A percentile compares a stretch with the other conserved stretches of the same genome.
Conservation (phyloP, 805 yeast species). For the Cyberlindnera saturnus region DNA sequence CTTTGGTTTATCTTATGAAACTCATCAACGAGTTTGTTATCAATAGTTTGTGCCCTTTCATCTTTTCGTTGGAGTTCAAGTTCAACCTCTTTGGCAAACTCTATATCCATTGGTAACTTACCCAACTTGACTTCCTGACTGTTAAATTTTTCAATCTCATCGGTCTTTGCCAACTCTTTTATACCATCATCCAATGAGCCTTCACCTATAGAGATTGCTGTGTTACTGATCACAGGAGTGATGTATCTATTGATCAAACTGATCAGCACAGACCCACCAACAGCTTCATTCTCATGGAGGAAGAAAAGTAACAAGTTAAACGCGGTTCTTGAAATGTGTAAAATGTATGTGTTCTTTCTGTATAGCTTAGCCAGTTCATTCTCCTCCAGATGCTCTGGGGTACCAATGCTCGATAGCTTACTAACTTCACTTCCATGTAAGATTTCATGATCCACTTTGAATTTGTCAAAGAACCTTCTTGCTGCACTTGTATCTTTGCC, state of each 20-base stretch:
- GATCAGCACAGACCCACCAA: conserved; percentile 85
- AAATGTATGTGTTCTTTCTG: conserved; percentile 63
- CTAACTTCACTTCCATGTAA: conserved; percentile 76
- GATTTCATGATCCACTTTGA: conserved; percentile 63
- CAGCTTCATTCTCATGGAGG: conserved; percentile 84
- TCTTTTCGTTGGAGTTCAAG: conserved; percentile 79
- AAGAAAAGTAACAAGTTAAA: conserved; percentile 80
- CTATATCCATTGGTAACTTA: conserved; percentile 79
- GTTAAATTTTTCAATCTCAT: conserved; percentile 56
- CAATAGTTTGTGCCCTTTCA: conserved; percentile 42
- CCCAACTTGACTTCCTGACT: conserved; percentile 76
- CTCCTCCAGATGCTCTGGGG: conserved; percentile 76
- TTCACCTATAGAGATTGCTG: conserved; percentile 28
- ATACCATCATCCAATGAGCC: conserved; percentile 35
- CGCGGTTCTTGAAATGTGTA: conserved; percentile 76
- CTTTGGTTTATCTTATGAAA: conserved; percentile 45
- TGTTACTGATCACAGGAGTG: conserved; percentile 40
- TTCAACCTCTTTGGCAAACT: conserved; percentile 76
- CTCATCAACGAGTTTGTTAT: conserved; percentile 51
- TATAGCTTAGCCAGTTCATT: conserved; percentile 77
- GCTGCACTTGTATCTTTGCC: conserved; percentile 59
- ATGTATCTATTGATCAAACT: conserved; percentile 82
- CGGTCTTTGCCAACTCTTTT: conserved; percentile 24
- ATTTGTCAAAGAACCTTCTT: conserved; percentile 68
- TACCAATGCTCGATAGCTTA: conserved; percentile 64